Evolutionary conservation across 306 rosid species (phyloP).

Genomic region (Hippophae gyantsensis): DNA sequence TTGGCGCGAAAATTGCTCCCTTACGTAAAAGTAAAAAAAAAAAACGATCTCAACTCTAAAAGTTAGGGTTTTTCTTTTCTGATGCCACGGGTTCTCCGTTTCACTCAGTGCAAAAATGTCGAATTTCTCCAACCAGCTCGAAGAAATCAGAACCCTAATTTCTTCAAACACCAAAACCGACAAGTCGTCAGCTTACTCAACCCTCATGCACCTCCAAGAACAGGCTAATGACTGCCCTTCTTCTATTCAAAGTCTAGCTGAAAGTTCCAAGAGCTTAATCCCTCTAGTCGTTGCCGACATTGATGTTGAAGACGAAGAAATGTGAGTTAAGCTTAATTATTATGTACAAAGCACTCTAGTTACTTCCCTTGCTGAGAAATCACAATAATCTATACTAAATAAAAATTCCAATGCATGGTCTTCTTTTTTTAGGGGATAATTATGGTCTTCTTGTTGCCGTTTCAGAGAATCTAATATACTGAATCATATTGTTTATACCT

Average conservation of each 20-base stretch:
- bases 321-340: slow-evolving; percentile 24
- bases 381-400: no score
- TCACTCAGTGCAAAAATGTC: slow-evolving; percentile 31
- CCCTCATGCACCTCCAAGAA: slow-evolving; percentile 55
- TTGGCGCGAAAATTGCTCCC: slow-evolving; percentile 23
- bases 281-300: slow-evolving; percentile 34
- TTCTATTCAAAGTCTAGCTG: slow-evolving; percentile 42
- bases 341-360: no score
- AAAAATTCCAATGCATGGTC: not conserved
- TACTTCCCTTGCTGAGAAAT: not conserved
- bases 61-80: slow-evolving; percentile 12
- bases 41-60: not conserved
- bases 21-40: not conserved
- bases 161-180: slow-evolving; percentile 28
- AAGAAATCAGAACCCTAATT: slow-evolving; percentile 35
- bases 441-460: no score
- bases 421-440: not conserved
- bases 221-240: slow-evolving; percentile 28
- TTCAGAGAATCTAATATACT: not conserved
- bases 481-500: not conserved
- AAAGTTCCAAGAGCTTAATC: slow-evolving; percentile 24
- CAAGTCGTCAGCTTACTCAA: slow-evolving; percentile 51
- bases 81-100: not conserved
- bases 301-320: slow-evolving; percentile 51
- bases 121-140: slow-evolving; percentile 26